These are phyloP conservation scores for Blastobotrys buckinghamii DNA, from an alignment of 1,139 yeast species.

Conservation along the genomic window DNA sequence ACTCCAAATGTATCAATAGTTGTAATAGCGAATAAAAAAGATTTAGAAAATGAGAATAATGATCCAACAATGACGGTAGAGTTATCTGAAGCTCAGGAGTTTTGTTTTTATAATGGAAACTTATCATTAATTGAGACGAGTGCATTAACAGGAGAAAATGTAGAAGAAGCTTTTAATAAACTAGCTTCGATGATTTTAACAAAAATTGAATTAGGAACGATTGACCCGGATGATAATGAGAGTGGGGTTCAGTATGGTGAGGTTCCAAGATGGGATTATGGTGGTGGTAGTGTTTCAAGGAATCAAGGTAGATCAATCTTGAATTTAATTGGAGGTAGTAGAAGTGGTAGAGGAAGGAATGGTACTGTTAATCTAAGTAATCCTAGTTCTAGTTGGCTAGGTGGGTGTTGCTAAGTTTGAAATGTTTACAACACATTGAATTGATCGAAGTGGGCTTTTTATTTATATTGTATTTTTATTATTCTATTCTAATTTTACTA, in stretches of 20 bases:
- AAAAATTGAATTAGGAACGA: slow-evolving; percentile 40
- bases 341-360: neutral
- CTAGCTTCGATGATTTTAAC: slow-evolving; percentile 38
- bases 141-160: slow-evolving; percentile 56
- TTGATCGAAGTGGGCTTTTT: no score
- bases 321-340: slow-evolving; percentile 14
- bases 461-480: neutral
- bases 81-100: slow-evolving; percentile 33
- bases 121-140: slow-evolving; percentile 38
- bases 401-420: neutral
- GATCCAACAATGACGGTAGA: slow-evolving; percentile 32
- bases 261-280: slow-evolving; percentile 34
- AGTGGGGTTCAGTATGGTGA: slow-evolving; percentile 47
- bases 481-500: no score
- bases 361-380: neutral
- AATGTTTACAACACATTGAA: no score
- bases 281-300: slow-evolving; percentile 19
- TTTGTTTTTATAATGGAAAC: slow-evolving; percentile 29
- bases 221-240: slow-evolving; percentile 41
- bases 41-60: slow-evolving; percentile 26
- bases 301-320: slow-evolving; percentile 11
- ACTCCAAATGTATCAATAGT: slow-evolving; percentile 39
- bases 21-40: slow-evolving; percentile 46
- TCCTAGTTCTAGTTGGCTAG: neutral
- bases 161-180: slow-evolving; percentile 52